Evolutionary conservation across 2,329 filamentous ascomycete genomes (phyloP), one percentile per base, ranked within the genome.

Genomic region (Aspergillus glaucus): DNA sequence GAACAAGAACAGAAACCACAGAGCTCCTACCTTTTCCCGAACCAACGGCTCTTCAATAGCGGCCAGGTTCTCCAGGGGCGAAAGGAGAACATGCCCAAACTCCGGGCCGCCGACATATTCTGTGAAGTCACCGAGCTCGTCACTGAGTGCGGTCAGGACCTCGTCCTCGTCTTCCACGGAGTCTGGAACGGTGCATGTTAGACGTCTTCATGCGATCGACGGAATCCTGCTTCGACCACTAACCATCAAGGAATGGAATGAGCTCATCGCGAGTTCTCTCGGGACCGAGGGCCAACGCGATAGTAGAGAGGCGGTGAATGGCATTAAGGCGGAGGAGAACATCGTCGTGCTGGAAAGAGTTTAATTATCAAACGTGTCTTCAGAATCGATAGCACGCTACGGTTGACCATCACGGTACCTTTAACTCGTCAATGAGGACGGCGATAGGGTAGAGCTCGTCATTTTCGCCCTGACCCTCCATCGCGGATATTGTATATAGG

Each of bases 371-470:
- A 59, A 65, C n/a, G n/a, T 40, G 17, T 10, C 5, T 21, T 12
- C 17, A 40, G 19, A 19, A 19, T 15, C 8, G 7, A 40, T 12
- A 17, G 10, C 17, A 40, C 34, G 37, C 17, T 21, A 19, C 17
- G 7, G 37, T 15, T 21, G 10, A 40, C 37, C n/a, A 21, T 30
- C 42, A 50, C 44, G 73, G 64, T 82, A 95, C 91, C 88, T 96
- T 98, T 67, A 98, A 81, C 82, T 98, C 93, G 74, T 98, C 93
- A 75, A 98, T 98, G 75, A 98, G 85, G 62, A 98, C 93, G 68
- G 94, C 93, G 79, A 98, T 98, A 71, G 93, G 93, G 75, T 97
- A 98, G 67, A 98, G 90, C 85, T 97, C 94, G 77, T 98, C 93
- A 73, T 86, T 94, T 78, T 92, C 84, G 75, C 86, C 88, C 72